phyloP scores from a whole-genome alignment of 208 protist species.

The Leishmania braziliensis region DNA sequence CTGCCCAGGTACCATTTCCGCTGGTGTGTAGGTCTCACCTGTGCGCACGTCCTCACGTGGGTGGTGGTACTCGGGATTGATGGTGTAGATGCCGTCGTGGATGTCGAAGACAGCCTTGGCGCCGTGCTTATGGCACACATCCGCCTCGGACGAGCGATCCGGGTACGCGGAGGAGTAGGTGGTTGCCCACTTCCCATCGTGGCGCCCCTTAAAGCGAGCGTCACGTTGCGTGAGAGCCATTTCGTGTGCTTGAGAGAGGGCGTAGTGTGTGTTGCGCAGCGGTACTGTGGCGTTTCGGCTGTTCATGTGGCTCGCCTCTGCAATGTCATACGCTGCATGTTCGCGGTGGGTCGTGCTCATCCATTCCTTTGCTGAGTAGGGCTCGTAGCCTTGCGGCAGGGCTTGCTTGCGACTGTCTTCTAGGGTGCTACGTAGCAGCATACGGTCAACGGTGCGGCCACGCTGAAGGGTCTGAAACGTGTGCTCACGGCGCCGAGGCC shows the following conservation, averaged over 20 bases:
- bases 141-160: conserved; percentile 58
- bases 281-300: conserved; percentile 59
- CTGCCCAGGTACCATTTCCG: conserved; percentile 84
- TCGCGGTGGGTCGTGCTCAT: conserved; percentile 85
- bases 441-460: conserved; percentile 55
- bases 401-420: conserved; percentile 38
- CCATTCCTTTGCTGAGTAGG: conserved; percentile 76
- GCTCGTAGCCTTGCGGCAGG: conserved; percentile 70
- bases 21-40: conserved; percentile 72
- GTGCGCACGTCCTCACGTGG: conserved; percentile 76
- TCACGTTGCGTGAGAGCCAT: conserved; percentile 44
- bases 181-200: conserved; percentile 61
- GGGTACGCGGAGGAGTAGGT: conserved; percentile 74
- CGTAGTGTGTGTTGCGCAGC: conserved; percentile 74
- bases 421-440: conserved; percentile 50
- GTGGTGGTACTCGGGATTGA: conserved; percentile 81
- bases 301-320: conserved; percentile 59
- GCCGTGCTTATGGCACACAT: conserved; percentile 63
- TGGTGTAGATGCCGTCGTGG: conserved; percentile 82
- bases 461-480: conserved; percentile 56
- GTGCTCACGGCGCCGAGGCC: conserved; percentile 63
- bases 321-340: conserved; percentile 76
- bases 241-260: conserved; percentile 58
- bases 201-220: conserved; percentile 39
- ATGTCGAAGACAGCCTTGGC: conserved; percentile 81